A percentile compares a stretch with the other conserved stretches of the same genome.
These are phyloP conservation scores for Keithomyces neogunnii DNA, from an alignment of 2,329 filamentous ascomycete species.

Conservation along the genomic window DNA sequence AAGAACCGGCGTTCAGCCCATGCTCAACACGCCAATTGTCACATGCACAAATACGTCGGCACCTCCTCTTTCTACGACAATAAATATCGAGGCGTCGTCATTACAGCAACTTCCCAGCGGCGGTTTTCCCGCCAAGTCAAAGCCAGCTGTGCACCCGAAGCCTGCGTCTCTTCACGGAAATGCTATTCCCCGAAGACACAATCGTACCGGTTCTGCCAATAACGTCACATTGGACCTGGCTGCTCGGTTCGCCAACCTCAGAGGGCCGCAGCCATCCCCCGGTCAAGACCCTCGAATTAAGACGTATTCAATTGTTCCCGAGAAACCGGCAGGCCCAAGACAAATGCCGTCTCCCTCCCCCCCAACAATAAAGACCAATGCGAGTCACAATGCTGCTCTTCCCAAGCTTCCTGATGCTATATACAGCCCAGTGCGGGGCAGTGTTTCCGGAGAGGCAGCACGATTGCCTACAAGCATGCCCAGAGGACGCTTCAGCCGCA, in stretches of 20 bases:
- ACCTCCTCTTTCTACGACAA: neutral
- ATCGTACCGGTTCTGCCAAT: constrained; percentile 17
- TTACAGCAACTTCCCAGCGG: constrained; percentile 9
- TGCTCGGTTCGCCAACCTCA: constrained; percentile 49
- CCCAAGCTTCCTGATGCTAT: constrained; percentile 68
- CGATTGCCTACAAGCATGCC: constrained; percentile 58
- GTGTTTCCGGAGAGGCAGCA: constrained; percentile 55
- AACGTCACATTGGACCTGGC: constrained; percentile 39
- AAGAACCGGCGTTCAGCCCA: constrained; percentile 48
- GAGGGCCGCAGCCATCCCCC: constrained; percentile 31
- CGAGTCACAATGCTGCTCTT: constrained; percentile 46
- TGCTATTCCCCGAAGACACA: constrained; percentile 27
- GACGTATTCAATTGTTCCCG: constrained; percentile 36
- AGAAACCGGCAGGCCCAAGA: constrained; percentile 37
- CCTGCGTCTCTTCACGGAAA: constrained; percentile 59
- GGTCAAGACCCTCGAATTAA: constrained; percentile 45
- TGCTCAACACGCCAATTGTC: constrained; percentile 11
- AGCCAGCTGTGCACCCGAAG: constrained; percentile 53
- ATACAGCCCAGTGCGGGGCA: constrained; percentile 70
- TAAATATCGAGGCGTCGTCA: neutral
- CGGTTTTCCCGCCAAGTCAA: constrained; percentile 23
- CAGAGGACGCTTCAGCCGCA: constrained; percentile 53
- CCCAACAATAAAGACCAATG: constrained; percentile 34
- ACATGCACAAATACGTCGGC: constrained; percentile 6
- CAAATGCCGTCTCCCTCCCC: constrained; percentile 36